A percentile compares a stretch with the other conserved stretches of the same genome.
phyloP scores from a whole-genome alignment of 2,329 filamentous ascomycete genomes.

The Penicillium sumatraense region DNA sequence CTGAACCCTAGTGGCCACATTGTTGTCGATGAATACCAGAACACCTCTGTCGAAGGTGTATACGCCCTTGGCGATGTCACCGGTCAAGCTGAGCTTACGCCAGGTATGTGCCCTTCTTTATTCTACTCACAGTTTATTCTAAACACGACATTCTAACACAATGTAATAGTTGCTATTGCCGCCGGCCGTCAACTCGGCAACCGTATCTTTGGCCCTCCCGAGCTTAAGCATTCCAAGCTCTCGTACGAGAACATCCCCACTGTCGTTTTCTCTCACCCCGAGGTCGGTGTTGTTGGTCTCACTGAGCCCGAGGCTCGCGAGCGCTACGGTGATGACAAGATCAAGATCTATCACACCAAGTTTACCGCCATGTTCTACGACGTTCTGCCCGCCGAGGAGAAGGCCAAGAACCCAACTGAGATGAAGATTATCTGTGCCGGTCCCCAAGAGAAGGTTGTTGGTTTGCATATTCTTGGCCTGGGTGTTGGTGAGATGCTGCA shows the following conservation, averaged over 20 bases:
- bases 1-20: constrained; percentile 46
- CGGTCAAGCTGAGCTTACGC: constrained; percentile 56
- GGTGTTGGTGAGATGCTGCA: constrained; percentile 69
- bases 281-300: constrained; percentile 55
- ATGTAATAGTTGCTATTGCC: constrained; percentile 52
- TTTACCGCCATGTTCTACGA: constrained; percentile 57
- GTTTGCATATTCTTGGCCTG: constrained; percentile 55
- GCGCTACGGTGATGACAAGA: constrained; percentile 53
- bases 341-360: constrained; percentile 56
- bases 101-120: constrained; percentile 40
- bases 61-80: constrained; percentile 59
- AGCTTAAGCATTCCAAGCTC: constrained; percentile 50
- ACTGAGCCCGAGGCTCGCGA: constrained; percentile 55
- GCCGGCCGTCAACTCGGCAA: constrained; percentile 56
- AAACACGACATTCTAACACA: background rate
- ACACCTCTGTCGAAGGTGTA: constrained; percentile 52
- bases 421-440: constrained; percentile 57
- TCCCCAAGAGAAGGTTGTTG: constrained; percentile 55
- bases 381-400: constrained; percentile 53
- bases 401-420: constrained; percentile 54
- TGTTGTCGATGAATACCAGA: constrained; percentile 56
- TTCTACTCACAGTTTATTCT: too few species aligned
- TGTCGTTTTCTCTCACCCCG: constrained; percentile 58
- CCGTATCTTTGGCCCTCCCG: constrained; percentile 54
- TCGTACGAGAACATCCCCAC: constrained; percentile 57